Percentiles rank a stretch among this genome's conserved stretches.
These are phyloP conservation scores for Schizosaccharomyces japonicus DNA, from an alignment of 805 yeast species.

Conservation along the genomic window DNA sequence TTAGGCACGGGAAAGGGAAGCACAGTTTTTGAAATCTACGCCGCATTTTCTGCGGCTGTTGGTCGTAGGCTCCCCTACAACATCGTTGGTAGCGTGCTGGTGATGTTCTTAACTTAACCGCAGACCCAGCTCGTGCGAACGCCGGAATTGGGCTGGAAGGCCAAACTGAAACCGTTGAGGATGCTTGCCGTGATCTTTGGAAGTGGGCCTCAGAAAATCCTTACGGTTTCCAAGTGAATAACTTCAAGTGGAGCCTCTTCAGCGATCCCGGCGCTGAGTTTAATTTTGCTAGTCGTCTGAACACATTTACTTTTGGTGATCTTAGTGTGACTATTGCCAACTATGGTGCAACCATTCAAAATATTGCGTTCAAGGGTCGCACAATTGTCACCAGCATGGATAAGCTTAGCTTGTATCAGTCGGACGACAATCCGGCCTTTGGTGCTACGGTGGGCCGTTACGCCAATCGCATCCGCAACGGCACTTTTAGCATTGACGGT, in stretches of 20 bases:
- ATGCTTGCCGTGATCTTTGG: slow-evolving; percentile 56
- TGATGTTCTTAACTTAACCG: slow-evolving; percentile 54
- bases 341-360: slow-evolving; percentile 8
- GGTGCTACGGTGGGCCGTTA: slow-evolving; percentile 45
- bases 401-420: slow-evolving; percentile 11
- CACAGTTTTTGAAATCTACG: slow-evolving; percentile 47
- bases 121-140: slow-evolving; percentile 44
- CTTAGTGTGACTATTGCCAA: slow-evolving; percentile 6
- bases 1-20: slow-evolving; percentile 64
- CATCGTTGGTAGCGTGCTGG: slow-evolving; percentile 48
- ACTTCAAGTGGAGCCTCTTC: neutral
- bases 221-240: slow-evolving; percentile 24
- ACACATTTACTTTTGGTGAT: neutral
- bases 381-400: slow-evolving; percentile 7
- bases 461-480: slow-evolving; percentile 34
- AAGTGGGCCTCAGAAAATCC: slow-evolving; percentile 53
- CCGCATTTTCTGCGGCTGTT: slow-evolving; percentile 39
- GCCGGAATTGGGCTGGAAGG: slow-evolving; percentile 30
- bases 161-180: slow-evolving; percentile 33
- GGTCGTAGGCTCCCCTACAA: slow-evolving; percentile 42
- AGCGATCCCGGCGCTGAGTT: neutral
- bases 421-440: slow-evolving; percentile 25
- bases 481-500: slow-evolving; percentile 22
- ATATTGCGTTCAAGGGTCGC: slow-evolving; percentile 6
- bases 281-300: neutral